Conservation (phyloP, 1,139 yeast species). For the Magnusiomyces fungicola region DNA sequence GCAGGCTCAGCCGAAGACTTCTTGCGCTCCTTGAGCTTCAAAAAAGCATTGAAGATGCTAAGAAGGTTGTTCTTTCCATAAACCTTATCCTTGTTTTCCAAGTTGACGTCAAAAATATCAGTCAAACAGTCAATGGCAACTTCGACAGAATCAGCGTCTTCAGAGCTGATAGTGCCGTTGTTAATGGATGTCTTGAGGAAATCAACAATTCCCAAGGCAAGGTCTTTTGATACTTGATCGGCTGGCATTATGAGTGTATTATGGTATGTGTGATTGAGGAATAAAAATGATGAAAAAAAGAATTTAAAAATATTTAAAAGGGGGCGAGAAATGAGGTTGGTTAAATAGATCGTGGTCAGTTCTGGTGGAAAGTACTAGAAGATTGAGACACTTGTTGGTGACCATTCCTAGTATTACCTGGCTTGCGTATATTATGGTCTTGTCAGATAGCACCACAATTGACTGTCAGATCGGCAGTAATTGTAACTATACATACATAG, state of each 20-base stretch:
- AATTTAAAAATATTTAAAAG: too few species aligned
- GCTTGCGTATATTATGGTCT: too few species aligned
- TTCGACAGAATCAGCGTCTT: slow-evolving; percentile 84
- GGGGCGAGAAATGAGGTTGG: too few species aligned
- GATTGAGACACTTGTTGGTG: too few species aligned
- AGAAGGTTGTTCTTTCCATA: slow-evolving; percentile 39
- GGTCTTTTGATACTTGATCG: slow-evolving; percentile 42
- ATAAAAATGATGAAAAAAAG: neutral
- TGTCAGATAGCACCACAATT: too few species aligned
- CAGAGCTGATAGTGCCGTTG: slow-evolving; percentile 63
- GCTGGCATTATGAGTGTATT: slow-evolving; percentile 8
- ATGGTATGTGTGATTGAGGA: neutral
- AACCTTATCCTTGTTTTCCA: slow-evolving; percentile 36
- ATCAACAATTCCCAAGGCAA: slow-evolving; percentile 68
- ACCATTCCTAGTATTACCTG: too few species aligned
- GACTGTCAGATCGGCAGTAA: too few species aligned
- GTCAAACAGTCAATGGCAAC: slow-evolving; percentile 90
- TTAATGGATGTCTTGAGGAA: slow-evolving; percentile 57
- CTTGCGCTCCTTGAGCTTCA: slow-evolving; percentile 18
- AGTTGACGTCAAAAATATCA: slow-evolving; percentile 73
- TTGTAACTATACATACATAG: too few species aligned
- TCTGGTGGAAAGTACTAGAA: too few species aligned
- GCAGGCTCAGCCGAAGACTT: slow-evolving; percentile 22
- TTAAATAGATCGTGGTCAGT: too few species aligned
- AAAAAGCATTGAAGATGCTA: slow-evolving; percentile 27